phyloP scores from a whole-genome alignment of 1,284 basidiomycete genomes.

The Cutaneotrichosporon mucoides region DNA sequence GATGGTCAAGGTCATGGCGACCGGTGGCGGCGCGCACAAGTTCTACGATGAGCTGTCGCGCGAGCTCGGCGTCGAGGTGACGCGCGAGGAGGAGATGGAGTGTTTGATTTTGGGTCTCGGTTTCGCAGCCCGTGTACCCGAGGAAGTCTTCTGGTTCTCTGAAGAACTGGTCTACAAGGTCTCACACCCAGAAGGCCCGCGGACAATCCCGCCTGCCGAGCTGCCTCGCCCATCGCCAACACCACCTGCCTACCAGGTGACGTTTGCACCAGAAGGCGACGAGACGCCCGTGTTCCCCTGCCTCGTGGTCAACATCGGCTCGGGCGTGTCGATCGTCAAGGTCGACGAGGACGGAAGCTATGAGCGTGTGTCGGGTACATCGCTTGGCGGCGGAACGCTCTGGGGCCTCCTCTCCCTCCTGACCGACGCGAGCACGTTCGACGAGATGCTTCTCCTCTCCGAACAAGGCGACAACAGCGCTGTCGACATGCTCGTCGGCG shows the following conservation, averaged over 20 bases:
- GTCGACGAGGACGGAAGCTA: constrained; percentile 84
- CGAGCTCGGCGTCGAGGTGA: constrained; percentile 78
- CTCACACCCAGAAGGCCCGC: constrained; percentile 56
- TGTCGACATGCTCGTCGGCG: constrained; percentile 98
- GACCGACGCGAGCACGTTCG: constrained; percentile 88
- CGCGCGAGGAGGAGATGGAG: constrained; percentile 96
- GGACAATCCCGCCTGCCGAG: constrained; percentile 39
- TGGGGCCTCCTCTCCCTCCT: constrained; percentile 94
- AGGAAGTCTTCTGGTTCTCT: constrained; percentile 98
- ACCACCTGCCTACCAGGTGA: constrained; percentile 83
- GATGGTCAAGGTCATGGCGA: constrained; percentile 95
- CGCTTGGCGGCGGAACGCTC: constrained; percentile 96
- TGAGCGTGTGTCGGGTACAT: constrained; percentile 96
- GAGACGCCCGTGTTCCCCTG: constrained; percentile 85
- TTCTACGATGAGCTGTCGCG: constrained; percentile 79
- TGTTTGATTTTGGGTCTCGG: constrained; percentile 95
- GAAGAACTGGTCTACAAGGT: constrained; percentile 89
- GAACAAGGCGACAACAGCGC: constrained; percentile 88
- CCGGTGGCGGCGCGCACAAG: constrained; percentile 93
- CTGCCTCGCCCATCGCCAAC: constrained; percentile 87
- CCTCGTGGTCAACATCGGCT: constrained; percentile 78
- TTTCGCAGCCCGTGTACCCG: constrained; percentile 91
- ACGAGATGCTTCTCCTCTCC: constrained; percentile 94
- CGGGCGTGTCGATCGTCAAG: constrained; percentile 3
- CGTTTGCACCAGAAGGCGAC: constrained; percentile 60